phyloP scores from a whole-genome alignment of 176 grass and related monocot genomes.

The Pontederia paniculata region DNA sequence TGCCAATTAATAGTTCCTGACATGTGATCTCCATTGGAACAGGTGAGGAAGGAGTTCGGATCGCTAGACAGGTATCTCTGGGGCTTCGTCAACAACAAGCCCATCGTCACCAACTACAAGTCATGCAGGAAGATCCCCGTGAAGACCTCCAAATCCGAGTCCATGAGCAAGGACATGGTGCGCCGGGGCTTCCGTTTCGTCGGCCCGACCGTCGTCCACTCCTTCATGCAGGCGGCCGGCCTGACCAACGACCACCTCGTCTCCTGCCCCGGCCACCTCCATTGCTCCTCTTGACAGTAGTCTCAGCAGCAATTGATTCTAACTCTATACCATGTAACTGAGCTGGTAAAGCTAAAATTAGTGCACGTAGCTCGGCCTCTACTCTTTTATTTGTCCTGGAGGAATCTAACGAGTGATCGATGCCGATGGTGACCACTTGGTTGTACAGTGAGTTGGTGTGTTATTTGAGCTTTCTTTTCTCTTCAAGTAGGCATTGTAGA shows the following conservation, averaged over 20 bases:
- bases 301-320: too few relatives aligned
- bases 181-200: slow-evolving; percentile 85
- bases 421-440: too few relatives aligned
- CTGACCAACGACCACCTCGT: slow-evolving; percentile 94
- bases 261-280: slow-evolving; percentile 76
- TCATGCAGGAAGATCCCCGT: slow-evolving; percentile 80
- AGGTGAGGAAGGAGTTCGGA: slow-evolving; percentile 47
- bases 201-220: slow-evolving; percentile 77
- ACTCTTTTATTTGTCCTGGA: too few relatives aligned
- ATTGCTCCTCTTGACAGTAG: slow-evolving; percentile 28
- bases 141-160: slow-evolving; percentile 96
- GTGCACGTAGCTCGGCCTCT: too few relatives aligned
- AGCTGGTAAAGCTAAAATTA: too few relatives aligned
- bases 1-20: neutral
- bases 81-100: slow-evolving; percentile 85
- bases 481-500: too few relatives aligned
- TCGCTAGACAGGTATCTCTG: slow-evolving; percentile 76
- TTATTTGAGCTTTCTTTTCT: too few relatives aligned
- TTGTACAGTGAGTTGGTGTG: too few relatives aligned
- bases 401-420: too few relatives aligned
- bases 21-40: slow-evolving; percentile 7
- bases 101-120: slow-evolving; percentile 70
- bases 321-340: too few relatives aligned
- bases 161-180: slow-evolving; percentile 98
- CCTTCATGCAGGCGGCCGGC: slow-evolving; percentile 87